Evolutionary conservation across 2,329 filamentous ascomycete species (phyloP), one percentile per base, ranked within the genome.

Genomic region (Teratosphaeria gauchensis): DNA sequence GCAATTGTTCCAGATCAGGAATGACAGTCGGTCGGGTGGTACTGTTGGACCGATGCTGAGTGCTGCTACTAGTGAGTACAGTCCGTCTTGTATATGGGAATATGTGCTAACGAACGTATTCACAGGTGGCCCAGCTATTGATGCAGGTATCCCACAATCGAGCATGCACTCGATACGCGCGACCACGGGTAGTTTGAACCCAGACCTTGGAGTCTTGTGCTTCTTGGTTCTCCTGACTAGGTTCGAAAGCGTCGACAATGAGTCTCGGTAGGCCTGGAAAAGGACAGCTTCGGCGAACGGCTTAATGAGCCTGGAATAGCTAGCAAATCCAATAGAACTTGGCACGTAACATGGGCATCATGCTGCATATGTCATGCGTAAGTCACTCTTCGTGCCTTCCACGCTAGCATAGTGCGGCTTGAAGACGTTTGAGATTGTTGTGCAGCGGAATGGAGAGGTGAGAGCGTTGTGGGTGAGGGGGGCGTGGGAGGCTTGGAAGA

Each of bases 31-130:
- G 57, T 90, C 85, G 69, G 94, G 94, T 32, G 94, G 94, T 16
- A 99, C 94, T 0, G 91, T 97, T n/a, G 94, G 94, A 0, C 94
- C 94, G 0, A 91, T 92, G 83, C 80, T 96, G 38, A 90, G 86
- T 65, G 84, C 86, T 31, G 83, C 82, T 31, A 88, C 94, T 74
- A 16, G 42, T 48, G 42, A 48, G 42, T 48, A n/a, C 7, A n/a
- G 42, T 48, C 42, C 42, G n/a, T 16, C 4, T 19, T 16, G 6
- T 21, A 6, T 19, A 19, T 48, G n/a, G 9, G 42, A 21, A 2
- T 11, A 4, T 21, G 2, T 21, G 19, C 42, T 48, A 16, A 48
- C 42, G n/a, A 8, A 19, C 21, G 16, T 48, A 11, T n/a, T 28
- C n/a, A 48, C 42, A 48, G 92, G 92, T 32, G 86, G 95, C 60